Conservation (phyloP, 1,139 yeast species). For the Sugiyamaella japonica region DNA sequence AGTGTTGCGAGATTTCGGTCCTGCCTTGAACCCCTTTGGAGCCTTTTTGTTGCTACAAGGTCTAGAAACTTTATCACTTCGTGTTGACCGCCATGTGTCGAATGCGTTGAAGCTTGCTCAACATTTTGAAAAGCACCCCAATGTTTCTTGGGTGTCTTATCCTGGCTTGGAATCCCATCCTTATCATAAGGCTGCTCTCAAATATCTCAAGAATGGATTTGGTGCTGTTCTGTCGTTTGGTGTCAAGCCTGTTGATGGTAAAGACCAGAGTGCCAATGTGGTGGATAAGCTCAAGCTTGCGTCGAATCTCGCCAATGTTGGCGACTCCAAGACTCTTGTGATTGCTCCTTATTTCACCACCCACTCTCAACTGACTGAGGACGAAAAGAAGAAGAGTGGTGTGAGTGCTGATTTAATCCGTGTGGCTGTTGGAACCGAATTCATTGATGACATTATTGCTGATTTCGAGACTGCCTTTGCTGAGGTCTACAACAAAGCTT, state of each 20-base stretch:
- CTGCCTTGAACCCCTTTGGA: constrained; percentile 83
- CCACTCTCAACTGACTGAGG: constrained; percentile 83
- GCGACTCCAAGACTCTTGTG: constrained; percentile 91
- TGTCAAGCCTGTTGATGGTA: constrained; percentile 58
- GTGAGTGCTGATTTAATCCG: constrained; percentile 86
- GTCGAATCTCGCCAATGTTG: constrained; percentile 92
- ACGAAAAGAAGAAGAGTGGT: constrained; percentile 79
- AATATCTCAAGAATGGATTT: constrained; percentile 72
- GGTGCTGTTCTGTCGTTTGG: constrained; percentile 92
- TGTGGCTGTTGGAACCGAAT: constrained; percentile 87
- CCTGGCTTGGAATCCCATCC: constrained; percentile 86
- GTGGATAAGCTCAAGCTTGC: constrained; percentile 83
- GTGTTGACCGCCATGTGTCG: constrained; percentile 87
- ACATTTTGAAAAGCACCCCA: constrained; percentile 67
- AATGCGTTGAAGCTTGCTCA: constrained; percentile 83
- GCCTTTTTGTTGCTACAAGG: constrained; percentile 87
- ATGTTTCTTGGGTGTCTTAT: constrained; percentile 86
- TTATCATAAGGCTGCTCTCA: constrained; percentile 77
- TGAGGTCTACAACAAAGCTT: constrained; percentile 28
- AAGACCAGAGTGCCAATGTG: constrained; percentile 72
- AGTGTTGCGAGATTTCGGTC: constrained; percentile 89
- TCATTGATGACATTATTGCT: constrained; percentile 80
- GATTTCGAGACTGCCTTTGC: constrained; percentile 81
- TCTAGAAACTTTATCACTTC: constrained; percentile 85
- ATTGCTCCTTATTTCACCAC: constrained; percentile 96